Conservation (phyloP, 306 rosid species). For the Quercus gilva region DNA sequence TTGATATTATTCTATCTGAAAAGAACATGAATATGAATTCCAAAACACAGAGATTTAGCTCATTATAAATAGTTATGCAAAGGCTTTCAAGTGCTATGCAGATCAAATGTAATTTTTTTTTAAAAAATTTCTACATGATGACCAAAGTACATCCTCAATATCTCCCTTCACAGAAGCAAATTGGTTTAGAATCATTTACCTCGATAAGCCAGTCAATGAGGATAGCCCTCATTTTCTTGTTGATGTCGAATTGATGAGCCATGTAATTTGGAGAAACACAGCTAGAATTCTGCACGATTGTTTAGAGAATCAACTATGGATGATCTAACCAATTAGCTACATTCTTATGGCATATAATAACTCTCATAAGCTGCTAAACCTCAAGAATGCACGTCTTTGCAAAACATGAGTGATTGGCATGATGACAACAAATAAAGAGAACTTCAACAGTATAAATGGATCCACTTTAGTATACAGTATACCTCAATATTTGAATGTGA, state of each 20-base stretch:
- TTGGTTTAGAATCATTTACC: slow-evolving; percentile 20
- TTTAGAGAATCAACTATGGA: neutral
- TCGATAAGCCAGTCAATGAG: slow-evolving; percentile 49
- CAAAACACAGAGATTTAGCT: neutral
- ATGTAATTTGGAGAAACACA: slow-evolving; percentile 37
- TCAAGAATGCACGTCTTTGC: neutral
- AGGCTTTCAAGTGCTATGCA: neutral
- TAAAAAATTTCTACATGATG: neutral
- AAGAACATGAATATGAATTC: neutral
- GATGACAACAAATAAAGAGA: neutral
- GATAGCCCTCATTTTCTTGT: slow-evolving; percentile 48
- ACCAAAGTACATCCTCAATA: neutral
- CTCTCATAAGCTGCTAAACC: neutral
- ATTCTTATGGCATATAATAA: neutral
- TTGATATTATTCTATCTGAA: neutral
- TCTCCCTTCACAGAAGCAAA: neutral
- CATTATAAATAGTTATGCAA: neutral
- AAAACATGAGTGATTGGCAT: neutral
- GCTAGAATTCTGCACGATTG: slow-evolving; percentile 29
- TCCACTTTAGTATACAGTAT: too few relatives aligned
- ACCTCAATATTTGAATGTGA: too few relatives aligned
- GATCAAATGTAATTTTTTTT: neutral
- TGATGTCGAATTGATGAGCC: slow-evolving; percentile 38
- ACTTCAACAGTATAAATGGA: neutral
- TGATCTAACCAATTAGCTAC: neutral